Conservation (phyloP, 495 filamentous ascomycete genomes). For the Penicillium canescens region DNA sequence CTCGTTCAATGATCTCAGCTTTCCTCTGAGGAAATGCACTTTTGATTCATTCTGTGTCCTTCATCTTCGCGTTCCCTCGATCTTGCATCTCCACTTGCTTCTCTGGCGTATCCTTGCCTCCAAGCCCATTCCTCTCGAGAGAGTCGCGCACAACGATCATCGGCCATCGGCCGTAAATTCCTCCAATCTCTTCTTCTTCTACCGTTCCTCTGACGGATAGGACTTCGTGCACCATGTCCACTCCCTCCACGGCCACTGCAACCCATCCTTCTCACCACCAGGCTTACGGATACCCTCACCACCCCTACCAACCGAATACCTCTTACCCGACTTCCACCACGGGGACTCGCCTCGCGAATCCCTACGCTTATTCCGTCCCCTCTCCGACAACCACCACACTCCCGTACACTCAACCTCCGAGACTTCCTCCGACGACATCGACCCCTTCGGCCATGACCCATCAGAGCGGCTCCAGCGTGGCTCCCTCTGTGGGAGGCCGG, state of each 20-base stretch:
- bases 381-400: conserved; percentile 42
- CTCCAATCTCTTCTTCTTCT: conserved; percentile 71
- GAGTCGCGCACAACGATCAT: conserved; percentile 46
- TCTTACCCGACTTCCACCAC: conserved; percentile 55
- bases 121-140: conserved; percentile 25
- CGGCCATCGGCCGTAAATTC: conserved; percentile 46
- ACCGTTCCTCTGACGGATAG: conserved; percentile 36
- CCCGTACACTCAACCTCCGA: conserved; percentile 37
- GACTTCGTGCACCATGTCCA: conserved; percentile 66
- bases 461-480: conserved; percentile 29
- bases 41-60: too few relatives aligned
- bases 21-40: too few relatives aligned
- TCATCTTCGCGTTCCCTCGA: too few relatives aligned
- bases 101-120: conserved; percentile 13
- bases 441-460: conserved; percentile 35
- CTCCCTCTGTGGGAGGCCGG: conserved; percentile 57
- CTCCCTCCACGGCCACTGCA: conserved; percentile 77
- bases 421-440: conserved; percentile 32
- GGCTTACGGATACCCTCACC: conserved; percentile 68
- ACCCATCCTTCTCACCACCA: conserved; percentile 73
- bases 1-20: not conserved
- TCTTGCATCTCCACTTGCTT: conserved; percentile 1
- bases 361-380: conserved; percentile 50
- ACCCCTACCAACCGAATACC: conserved; percentile 58
- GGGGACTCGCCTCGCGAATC: conserved; percentile 50